Conservation (phyloP, 2,329 filamentous ascomycete genomes). For the Alternaria ethzedia region DNA sequence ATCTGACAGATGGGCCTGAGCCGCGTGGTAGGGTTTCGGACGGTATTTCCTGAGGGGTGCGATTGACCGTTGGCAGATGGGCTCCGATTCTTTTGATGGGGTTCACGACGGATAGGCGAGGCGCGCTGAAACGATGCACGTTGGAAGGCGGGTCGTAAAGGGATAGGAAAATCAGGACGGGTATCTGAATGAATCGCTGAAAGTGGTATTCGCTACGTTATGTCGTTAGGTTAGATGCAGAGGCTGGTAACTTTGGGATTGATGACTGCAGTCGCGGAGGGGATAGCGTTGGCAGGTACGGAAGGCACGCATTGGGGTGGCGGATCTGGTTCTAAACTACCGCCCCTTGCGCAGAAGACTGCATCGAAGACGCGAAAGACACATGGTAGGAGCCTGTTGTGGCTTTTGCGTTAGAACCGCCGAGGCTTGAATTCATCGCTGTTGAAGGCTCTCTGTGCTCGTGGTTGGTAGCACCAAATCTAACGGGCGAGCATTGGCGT, state of each 20-base stretch:
- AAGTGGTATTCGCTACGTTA: constrained; percentile 11
- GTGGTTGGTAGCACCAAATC: constrained; percentile 43
- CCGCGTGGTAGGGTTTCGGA: constrained; percentile 16
- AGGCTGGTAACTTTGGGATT: constrained; percentile 13
- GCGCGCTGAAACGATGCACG: constrained; percentile 43
- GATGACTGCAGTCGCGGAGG: constrained; percentile 25
- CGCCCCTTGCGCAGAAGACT: neutral
- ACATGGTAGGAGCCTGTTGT: constrained; percentile 27
- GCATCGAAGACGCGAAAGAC: constrained; percentile 4
- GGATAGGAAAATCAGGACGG: constrained; percentile 13
- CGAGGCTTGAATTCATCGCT: constrained; percentile 32
- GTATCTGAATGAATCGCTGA: constrained; percentile 11
- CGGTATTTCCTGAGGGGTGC: constrained; percentile 12
- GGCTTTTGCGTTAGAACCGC: constrained; percentile 35
- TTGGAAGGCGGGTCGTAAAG: constrained; percentile 33
- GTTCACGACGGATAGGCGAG: constrained; percentile 35
- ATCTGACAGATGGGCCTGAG: constrained; percentile 16
- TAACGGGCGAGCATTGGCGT: constrained; percentile 17
- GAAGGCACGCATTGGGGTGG: constrained; percentile 7
- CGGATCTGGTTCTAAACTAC: constrained; percentile 19
- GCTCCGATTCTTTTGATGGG: constrained; percentile 17
- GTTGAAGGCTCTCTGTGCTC: constrained; percentile 29
- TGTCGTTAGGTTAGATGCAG: constrained; percentile 24
- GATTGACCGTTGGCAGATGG: constrained; percentile 9
- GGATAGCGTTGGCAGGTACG: constrained; percentile 20